Evolutionary conservation across 352 stramenopile genomes (phyloP).

Genomic region (Globisporangium spiculum): DNA sequence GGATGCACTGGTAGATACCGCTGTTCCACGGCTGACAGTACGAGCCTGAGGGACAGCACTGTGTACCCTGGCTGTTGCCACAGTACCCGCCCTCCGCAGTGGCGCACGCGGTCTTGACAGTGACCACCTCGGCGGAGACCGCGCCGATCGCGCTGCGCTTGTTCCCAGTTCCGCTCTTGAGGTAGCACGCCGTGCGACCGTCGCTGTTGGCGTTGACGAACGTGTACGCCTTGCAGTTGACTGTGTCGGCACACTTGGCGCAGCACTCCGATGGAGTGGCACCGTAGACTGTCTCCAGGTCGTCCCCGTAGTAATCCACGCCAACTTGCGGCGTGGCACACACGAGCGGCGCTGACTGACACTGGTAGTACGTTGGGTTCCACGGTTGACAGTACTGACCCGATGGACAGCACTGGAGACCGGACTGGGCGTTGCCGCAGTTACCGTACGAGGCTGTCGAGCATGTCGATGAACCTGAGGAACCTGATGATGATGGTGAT

Average conservation of each 20-base stretch:
- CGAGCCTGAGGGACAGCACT: constrained; percentile 29
- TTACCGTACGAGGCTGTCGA: neutral
- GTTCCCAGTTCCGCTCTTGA: constrained; percentile 5
- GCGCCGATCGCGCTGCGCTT: neutral
- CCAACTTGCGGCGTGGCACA: neutral
- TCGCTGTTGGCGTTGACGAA: constrained; percentile 32
- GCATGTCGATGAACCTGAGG: too few species aligned
- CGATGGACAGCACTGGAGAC: neutral
- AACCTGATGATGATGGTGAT: too few species aligned
- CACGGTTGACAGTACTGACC: constrained; percentile 11
- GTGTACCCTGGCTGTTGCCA: constrained; percentile 14
- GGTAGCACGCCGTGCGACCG: constrained; percentile 15
- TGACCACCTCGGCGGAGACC: neutral
- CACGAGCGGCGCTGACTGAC: neutral
- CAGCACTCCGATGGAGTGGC: constrained; percentile 26
- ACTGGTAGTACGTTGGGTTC: constrained; percentile 10
- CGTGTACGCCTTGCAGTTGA: constrained; percentile 52
- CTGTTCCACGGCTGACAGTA: constrained; percentile 43
- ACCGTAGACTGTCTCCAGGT: constrained; percentile 10
- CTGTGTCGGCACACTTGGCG: constrained; percentile 35
- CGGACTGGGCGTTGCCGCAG: neutral
- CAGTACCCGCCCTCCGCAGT: constrained; percentile 24
- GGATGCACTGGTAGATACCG: constrained; percentile 24
- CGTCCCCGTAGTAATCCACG: constrained; percentile 1
- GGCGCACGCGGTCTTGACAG: neutral